Evolutionary conservation across 768 basidiomycete species (phyloP), one percentile per base, ranked within the genome.

Genomic region (Leccinellum luteum): DNA sequence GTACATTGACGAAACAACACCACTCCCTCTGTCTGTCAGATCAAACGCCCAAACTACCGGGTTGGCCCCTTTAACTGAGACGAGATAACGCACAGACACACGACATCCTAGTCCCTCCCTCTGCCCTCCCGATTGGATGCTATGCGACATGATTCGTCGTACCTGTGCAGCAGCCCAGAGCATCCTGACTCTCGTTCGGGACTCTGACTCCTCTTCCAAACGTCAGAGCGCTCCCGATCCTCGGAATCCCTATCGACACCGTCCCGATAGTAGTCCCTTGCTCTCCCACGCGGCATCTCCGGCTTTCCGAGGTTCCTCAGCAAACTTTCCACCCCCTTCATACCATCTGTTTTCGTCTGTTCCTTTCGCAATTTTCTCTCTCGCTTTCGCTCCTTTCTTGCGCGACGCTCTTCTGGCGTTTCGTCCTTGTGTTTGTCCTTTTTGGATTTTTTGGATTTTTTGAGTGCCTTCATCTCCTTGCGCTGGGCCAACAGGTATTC

Each of bases 401-500:
- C 86, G 25, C 78, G 81, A 44, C 87, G 85, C 73, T 92, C 92
- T 67, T 89, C 90, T 5, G 85, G 87, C 3, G 87, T 90, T 70
- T 92, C 89, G 66, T 87, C 80, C 65, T 87, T 87, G 65, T 79
- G 84, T 69, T 84, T 89, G 51, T 78, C 76, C 69, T 89, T 90
- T 21, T 81, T 79, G 10, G 68, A 69, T 64, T 85, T 87, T 51
- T 72, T 67, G 67, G 87, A 86, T 74, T 87, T 89, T 64, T 79
- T 76, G 57, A 79, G 73, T 3, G 80, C 84, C 62, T 86, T 89
- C 67, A 84, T 83, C 67, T 92, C 90, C 63, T 76, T 83, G 64
- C 82, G 81, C 69, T 95, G 83, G 1, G 85, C 81, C 38, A 94
- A 74, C 32, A 99, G 78, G 69, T 92, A 98, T 60, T 94, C 95